A percentile compares a stretch with the other conserved stretches of the same genome.
Evolutionary conservation across 495 filamentous ascomycete genomes (phyloP).

Genomic region (Neurospora sp.): DNA sequence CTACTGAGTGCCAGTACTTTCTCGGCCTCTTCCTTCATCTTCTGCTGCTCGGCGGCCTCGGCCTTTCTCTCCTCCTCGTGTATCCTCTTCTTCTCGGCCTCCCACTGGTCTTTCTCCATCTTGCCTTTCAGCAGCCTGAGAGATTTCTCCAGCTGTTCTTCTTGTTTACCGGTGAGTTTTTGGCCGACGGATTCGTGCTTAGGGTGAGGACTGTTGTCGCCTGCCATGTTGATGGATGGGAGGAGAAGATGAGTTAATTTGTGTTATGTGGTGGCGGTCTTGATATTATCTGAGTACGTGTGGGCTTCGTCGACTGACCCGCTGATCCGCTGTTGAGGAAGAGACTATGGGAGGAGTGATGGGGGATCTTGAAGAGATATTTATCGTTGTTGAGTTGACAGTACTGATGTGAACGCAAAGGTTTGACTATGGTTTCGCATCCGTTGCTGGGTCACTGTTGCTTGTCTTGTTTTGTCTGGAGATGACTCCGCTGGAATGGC

Average conservation of each 20-base stretch:
- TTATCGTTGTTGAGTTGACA: background rate
- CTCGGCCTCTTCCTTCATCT: background rate
- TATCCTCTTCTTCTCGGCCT: background rate
- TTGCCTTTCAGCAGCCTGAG: background rate
- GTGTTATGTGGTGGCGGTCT: background rate
- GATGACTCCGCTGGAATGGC: background rate
- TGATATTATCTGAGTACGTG: background rate
- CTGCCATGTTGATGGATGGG: background rate
- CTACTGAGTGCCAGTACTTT: background rate
- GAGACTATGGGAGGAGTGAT: background rate
- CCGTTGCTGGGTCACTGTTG: background rate
- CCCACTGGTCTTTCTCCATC: background rate
- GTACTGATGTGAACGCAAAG: background rate
- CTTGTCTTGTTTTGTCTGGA: background rate
- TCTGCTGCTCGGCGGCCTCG: background rate
- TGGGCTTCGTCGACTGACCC: background rate
- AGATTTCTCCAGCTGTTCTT: background rate
- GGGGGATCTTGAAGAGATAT: background rate
- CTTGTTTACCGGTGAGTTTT: background rate
- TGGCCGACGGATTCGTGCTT: background rate
- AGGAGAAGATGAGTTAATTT: background rate
- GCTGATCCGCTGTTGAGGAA: background rate
- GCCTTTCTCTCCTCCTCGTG: background rate
- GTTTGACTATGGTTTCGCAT: background rate
- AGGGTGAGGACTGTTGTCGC: background rate